These are phyloP conservation scores for Quercus glauca DNA, from an alignment of 306 rosid genomes.

Conservation along the genomic window DNA sequence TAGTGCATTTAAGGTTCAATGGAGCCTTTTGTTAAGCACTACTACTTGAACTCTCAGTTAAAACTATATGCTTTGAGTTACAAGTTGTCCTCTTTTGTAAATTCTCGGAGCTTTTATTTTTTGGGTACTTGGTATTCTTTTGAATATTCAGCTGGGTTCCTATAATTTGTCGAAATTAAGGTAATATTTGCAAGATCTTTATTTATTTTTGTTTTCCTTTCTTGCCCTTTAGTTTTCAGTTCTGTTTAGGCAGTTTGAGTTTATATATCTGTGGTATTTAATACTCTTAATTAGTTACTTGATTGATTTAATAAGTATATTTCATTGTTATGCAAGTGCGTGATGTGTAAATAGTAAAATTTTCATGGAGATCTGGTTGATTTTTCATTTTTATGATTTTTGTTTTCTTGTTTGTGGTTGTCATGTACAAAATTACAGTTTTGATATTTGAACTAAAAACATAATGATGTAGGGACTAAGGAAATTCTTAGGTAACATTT, in stretches of 20 bases:
- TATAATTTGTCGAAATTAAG: constrained; percentile 68
- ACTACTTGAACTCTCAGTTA: constrained; percentile 13
- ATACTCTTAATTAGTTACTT: constrained; percentile 22
- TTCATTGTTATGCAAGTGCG: not conserved
- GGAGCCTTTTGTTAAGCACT: constrained; percentile 21
- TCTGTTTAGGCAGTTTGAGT: constrained; percentile 22
- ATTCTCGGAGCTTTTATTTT: constrained; percentile 9
- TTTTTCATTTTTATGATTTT: not conserved
- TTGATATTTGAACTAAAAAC: not conserved
- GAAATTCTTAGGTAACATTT: not conserved
- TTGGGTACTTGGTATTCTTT: constrained; percentile 5
- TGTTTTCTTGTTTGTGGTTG: not conserved
- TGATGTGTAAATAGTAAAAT: constrained; percentile 10
- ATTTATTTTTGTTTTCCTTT: not conserved
- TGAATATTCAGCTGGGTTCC: constrained; percentile 28
- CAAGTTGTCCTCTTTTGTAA: not conserved
- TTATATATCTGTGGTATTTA: constrained; percentile 10
- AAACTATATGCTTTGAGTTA: constrained; percentile 4
- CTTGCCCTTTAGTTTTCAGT: not conserved
- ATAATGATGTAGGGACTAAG: not conserved
- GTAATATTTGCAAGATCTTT: constrained; percentile 53
- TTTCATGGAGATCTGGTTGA: constrained; percentile 30
- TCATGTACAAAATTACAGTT: not conserved
- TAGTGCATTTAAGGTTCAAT: constrained; percentile 37
- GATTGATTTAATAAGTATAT: constrained; percentile 17